phyloP scores from a whole-genome alignment of 2,329 filamentous ascomycete species.

The Hypoxylon sp. region DNA sequence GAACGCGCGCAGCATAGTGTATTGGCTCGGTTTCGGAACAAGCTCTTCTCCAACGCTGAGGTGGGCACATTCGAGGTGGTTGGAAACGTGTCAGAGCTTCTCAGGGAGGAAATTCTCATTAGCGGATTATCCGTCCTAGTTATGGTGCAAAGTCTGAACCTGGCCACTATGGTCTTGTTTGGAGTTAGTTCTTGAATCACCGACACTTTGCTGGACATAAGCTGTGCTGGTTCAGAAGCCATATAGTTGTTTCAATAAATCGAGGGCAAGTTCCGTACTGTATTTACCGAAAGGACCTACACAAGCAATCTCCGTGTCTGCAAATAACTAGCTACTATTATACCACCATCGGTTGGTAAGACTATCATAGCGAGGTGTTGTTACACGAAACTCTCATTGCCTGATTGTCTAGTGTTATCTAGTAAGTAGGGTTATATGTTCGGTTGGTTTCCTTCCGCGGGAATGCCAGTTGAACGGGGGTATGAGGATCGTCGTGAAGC shows the following conservation, averaged over 20 bases:
- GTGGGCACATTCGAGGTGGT: neutral
- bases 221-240: too few relatives aligned
- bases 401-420: neutral
- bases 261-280: too few relatives aligned
- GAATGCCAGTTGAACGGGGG: constrained; percentile 26
- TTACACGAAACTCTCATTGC: constrained; percentile 3
- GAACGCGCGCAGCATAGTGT: neutral
- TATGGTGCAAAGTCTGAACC: neutral
- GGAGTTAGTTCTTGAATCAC: neutral
- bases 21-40: neutral
- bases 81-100: neutral
- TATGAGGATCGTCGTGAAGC: constrained; percentile 16
- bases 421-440: neutral
- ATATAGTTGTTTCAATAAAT: too few relatives aligned
- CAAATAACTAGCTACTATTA: neutral
- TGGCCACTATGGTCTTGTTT: neutral
- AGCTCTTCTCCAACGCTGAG: neutral
- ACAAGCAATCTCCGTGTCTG: too few relatives aligned
- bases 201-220: too few relatives aligned
- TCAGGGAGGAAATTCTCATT: neutral
- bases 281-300: too few relatives aligned
- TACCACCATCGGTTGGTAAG: neutral
- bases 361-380: neutral
- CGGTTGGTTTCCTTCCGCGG: constrained; percentile 23
- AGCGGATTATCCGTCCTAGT: neutral